Evolutionary conservation across 352 stramenopile species (phyloP), one percentile per base, ranked within the genome.

Genomic region (Globisporangium mamillatum): DNA sequence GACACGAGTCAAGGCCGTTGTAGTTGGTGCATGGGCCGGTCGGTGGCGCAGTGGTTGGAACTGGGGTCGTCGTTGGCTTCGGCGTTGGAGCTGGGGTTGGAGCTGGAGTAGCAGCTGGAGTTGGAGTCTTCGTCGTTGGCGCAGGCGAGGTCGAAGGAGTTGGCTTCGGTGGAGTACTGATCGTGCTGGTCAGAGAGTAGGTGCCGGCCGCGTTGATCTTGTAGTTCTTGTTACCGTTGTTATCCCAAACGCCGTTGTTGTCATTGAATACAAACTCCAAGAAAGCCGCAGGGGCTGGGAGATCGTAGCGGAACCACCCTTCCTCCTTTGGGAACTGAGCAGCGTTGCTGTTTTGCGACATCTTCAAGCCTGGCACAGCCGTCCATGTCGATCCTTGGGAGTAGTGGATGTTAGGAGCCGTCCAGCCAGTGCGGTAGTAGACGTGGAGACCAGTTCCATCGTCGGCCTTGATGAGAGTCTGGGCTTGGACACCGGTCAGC

Each of bases 221-320:
- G 69, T 81, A 84, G 75, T 82, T 82, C 55, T 74, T 64, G 60
- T 71, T 76, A 56, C 71, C 52, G 69, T 82, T 82, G 75, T 82
- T 82, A 68, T 84, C 74, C 77, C 76, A 83, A 22, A 71, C 50
- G 14, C 73, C 72, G 68, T 75, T 73, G 70, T 73, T 71, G 69
- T 82, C 72, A 69, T 84, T 84, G 71, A 81, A 84, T 9, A 84
- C 76, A 38, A 84, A 81, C 70, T 84, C 72, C 36, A 80, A 70
- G 56, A 73, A 64, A 4, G 44, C 66, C 4, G 74, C 64, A 60
- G 70, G 84, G 0, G 74, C 56, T 3, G 73, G 57, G 68, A 84
- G 55, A 25, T 64, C 66, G 70, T 81, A 77, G 69, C 80, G 65
- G 63, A 75, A 81, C 76, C 76, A 84, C 7, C 74, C 71, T 12